A percentile compares a stretch with the other conserved stretches of the same genome.
Evolutionary conservation across 108 stramenopile species (phyloP).

Genomic region (Cyclotella cryptica): DNA sequence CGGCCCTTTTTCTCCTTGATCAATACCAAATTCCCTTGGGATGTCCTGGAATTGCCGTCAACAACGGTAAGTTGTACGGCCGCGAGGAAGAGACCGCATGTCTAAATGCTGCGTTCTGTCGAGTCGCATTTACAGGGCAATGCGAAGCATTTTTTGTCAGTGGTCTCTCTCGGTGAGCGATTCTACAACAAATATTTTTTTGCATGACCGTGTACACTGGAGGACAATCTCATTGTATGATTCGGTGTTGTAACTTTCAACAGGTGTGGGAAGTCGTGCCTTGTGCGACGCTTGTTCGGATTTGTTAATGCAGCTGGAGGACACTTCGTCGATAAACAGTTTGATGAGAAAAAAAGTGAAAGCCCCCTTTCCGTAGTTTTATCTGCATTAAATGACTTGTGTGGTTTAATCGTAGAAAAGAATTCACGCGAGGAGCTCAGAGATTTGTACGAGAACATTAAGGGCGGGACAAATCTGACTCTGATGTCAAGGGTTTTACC

Average conservation of each 20-base stretch:
- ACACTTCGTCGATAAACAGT: constrained; percentile 5
- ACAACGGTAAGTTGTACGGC: constrained; percentile 15
- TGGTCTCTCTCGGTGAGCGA: constrained; percentile 13
- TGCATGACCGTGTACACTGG: too few species aligned
- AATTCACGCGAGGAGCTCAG: background rate
- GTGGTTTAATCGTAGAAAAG: background rate
- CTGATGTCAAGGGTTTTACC: background rate
- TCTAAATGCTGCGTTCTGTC: constrained; percentile 10
- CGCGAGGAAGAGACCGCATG: background rate
- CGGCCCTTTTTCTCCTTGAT: constrained; percentile 12
- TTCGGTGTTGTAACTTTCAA: background rate
- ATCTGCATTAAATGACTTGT: constrained; percentile 18
- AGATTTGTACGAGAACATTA: background rate
- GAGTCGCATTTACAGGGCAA: constrained; percentile 2
- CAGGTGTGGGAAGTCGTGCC: constrained; percentile 1
- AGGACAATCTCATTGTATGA: too few species aligned
- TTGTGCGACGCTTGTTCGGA: constrained; percentile 1
- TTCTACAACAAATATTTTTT: background rate
- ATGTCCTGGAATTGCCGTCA: background rate
- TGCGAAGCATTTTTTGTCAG: constrained; percentile 21
- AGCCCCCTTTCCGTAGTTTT: background rate
- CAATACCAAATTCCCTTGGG: background rate
- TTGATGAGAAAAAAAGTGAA: background rate
- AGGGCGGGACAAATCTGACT: background rate
- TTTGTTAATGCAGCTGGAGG: constrained; percentile 8